Conservation (phyloP, 768 basidiomycete species). For the Boletus barrowsii region DNA sequence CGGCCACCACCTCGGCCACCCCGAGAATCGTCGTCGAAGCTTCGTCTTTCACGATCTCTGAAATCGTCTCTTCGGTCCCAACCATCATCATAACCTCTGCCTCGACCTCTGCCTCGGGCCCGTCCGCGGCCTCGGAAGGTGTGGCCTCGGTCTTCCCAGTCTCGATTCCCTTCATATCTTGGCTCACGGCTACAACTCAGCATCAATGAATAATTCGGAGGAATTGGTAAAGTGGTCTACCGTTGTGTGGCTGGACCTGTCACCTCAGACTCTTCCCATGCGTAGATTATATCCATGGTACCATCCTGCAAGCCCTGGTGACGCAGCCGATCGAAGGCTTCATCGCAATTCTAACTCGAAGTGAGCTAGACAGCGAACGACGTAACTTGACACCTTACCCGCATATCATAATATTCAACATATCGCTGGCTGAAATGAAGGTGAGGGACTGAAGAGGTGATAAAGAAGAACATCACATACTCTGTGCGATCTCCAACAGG, state of each 20-base stretch:
- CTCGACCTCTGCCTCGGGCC: constrained; percentile 40
- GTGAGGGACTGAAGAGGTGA: constrained; percentile 1
- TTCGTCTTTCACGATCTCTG: constrained; percentile 36
- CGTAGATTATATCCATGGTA: constrained; percentile 81
- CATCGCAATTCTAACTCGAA: constrained; percentile 58
- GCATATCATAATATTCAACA: constrained; percentile 91
- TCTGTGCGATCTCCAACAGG: constrained; percentile 62
- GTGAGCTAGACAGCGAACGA: constrained; percentile 7
- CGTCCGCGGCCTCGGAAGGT: constrained; percentile 39
- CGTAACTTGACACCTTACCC: constrained; percentile 45
- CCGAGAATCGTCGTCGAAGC: constrained; percentile 37
- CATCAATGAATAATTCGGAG: constrained; percentile 2
- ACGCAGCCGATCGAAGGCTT: constrained; percentile 76
- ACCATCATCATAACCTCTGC: constrained; percentile 37
- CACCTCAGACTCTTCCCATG: constrained; percentile 72
- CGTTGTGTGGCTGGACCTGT: constrained; percentile 46
- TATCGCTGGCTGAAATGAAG: constrained; percentile 64
- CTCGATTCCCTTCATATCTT: constrained; percentile 40
- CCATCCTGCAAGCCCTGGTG: constrained; percentile 82
- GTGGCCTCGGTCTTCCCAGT: constrained; percentile 44
- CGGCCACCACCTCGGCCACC: constrained; percentile 38
- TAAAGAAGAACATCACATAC: constrained; percentile 33
- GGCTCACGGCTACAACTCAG: constrained; percentile 25
- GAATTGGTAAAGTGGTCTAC: constrained; percentile 20
- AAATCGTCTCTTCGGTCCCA: constrained; percentile 46